Conservation (phyloP, 2,329 filamentous ascomycete species). For the Neonectria faginata region DNA sequence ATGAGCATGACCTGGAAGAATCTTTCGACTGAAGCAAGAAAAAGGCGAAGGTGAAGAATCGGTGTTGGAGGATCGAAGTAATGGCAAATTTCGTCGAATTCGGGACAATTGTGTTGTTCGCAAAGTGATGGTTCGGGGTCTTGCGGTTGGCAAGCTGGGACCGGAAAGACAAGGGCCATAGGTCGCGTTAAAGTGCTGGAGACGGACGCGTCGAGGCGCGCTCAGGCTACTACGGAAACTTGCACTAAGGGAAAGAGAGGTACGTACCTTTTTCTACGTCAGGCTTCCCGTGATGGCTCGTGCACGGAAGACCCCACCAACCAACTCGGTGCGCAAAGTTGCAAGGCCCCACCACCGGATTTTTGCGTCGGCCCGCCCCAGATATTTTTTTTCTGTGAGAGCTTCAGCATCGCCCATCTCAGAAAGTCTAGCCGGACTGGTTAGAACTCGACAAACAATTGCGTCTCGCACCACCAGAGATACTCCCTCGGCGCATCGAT, state of each 20-base stretch:
- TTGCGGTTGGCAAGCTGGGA: constrained; percentile 18
- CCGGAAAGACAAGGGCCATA: constrained; percentile 19
- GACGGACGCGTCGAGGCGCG: constrained; percentile 40
- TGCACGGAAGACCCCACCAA: constrained; percentile 35
- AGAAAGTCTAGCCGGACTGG: constrained; percentile 37
- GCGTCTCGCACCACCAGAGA: constrained; percentile 32
- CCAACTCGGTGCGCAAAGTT: constrained; percentile 1
- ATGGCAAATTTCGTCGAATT: background rate
- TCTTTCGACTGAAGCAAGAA: background rate
- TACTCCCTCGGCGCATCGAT: constrained; percentile 13
- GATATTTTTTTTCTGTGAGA: constrained; percentile 52
- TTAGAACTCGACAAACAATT: constrained; percentile 35
- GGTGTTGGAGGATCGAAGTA: background rate
- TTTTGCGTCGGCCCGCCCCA: constrained; percentile 50
- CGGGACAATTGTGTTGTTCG: background rate
- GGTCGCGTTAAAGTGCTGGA: constrained; percentile 45
- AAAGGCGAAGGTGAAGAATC: background rate
- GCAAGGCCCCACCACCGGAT: constrained; percentile 49
- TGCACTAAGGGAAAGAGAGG: constrained; percentile 20
- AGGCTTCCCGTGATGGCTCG: constrained; percentile 34
- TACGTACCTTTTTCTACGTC: constrained; percentile 39
- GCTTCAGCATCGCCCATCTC: constrained; percentile 40
- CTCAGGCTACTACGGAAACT: constrained; percentile 7
- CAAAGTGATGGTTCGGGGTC: constrained; percentile 3
- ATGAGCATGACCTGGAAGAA: constrained; percentile 34